Base-by-base conservation (phyloP, 2,329 filamentous ascomycete genomes). In the Cercospora citrullina region DNA sequence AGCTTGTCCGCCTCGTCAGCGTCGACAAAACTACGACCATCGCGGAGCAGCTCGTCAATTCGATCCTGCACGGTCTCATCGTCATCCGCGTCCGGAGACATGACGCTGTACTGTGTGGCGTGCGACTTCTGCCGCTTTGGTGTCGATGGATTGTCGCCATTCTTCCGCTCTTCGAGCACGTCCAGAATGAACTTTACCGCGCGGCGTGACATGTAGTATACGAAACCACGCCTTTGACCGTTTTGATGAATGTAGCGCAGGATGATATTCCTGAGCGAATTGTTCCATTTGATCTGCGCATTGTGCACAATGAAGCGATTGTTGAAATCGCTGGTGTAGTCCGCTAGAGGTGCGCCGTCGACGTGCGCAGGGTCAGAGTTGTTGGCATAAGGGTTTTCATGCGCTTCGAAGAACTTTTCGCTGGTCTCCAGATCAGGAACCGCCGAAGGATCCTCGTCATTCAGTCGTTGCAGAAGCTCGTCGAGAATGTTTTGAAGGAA, bases 271-370 rank as follows among this genome's bases (percentile, higher is more conserved):
- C 95, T 89, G 42, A 99, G 82, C 10, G 94, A 88, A 75, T 99
- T 99, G 82, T 97, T 98, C 95, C 95, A 99, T 80, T 99, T 99
- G 66, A 99, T 83, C 76, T 99, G 95, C 77, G 96, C 87, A 75
- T 99, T 99, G 83, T 99, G 95, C 63, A 99, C 91, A 74, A 98
- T 94, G 82, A 99, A 99, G 1, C 95, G 91, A 77, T 99, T 99
- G 78, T 96, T 95, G 84, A 97, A 99, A 77, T 98, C 94, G 79
- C 91, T 97, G 60, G 92, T 90, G 72, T 94, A 94, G 72, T 97
- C 93, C 16, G 91, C 87, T 3, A 90, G 87, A 0, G 90, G 87
- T 2, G 89, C 88, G 1, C 90, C 86, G 71, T 92, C 89, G 63
- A 90, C 82, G 21, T 71, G 89, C 87, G 53, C 36, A 60, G 69